A percentile compares a stretch with the other conserved stretches of the same genome.
phyloP scores from a whole-genome alignment of 164 flowering plant genomes.

The Litsea cubeba region DNA sequence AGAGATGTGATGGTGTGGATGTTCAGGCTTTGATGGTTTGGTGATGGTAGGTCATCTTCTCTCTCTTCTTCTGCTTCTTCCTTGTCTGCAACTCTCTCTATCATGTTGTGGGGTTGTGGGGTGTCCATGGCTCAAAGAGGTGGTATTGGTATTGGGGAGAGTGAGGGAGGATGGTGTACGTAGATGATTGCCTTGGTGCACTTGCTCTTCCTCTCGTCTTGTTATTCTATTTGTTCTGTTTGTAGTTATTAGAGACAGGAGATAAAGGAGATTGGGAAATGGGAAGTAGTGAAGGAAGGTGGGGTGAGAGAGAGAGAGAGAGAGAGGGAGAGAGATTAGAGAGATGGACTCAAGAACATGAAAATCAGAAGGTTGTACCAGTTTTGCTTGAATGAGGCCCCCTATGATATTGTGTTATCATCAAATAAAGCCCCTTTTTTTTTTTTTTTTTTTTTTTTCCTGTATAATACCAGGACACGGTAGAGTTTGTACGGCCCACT shows the following conservation, averaged over 20 bases:
- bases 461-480: too few relatives aligned
- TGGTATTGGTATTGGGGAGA: not conserved
- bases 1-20: not conserved
- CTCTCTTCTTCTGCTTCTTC: not conserved
- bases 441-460: too few relatives aligned
- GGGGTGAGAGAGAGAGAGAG: not conserved
- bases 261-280: not conserved
- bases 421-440: too few relatives aligned
- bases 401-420: too few relatives aligned
- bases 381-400: too few relatives aligned
- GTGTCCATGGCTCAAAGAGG: conserved; percentile 8
- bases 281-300: not conserved
- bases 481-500: too few relatives aligned
- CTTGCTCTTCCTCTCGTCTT: not conserved
- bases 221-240: not conserved
- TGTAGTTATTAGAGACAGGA: not conserved
- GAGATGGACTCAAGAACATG: too few relatives aligned
- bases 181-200: not conserved
- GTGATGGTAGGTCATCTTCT: not conserved
- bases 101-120: not conserved
- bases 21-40: not conserved
- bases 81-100: not conserved
- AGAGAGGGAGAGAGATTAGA: too few relatives aligned
- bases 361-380: too few relatives aligned
- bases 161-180: not conserved